A percentile compares a stretch with the other conserved stretches of the same genome.
These are phyloP conservation scores for Mycena belliarum DNA, from an alignment of 768 basidiomycete genomes.

Conservation along the genomic window DNA sequence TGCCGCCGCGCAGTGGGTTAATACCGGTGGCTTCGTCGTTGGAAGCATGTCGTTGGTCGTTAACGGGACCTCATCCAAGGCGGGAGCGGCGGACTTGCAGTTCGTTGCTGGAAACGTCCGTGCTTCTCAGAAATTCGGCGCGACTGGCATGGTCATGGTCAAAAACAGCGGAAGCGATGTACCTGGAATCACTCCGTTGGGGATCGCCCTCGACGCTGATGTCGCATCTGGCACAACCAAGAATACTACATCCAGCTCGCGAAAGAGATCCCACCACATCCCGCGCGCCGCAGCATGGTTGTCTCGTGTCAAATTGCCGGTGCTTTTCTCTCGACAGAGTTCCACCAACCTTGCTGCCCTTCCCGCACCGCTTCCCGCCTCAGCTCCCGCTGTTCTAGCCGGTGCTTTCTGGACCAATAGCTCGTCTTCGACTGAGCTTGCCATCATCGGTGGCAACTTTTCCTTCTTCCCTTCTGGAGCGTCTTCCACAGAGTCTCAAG, in stretches of 20 bases:
- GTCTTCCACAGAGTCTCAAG: constrained; percentile 44
- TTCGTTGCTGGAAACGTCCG: constrained; percentile 70
- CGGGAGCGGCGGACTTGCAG: constrained; percentile 52
- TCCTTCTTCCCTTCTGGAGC: constrained; percentile 48
- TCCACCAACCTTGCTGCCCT: constrained; percentile 47
- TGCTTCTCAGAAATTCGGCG: constrained; percentile 63
- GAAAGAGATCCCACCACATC: constrained; percentile 38
- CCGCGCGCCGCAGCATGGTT: constrained; percentile 49
- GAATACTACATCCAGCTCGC: constrained; percentile 33
- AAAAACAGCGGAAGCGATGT: constrained; percentile 60
- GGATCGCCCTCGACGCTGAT: constrained; percentile 51
- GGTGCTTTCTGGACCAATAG: constrained; percentile 90
- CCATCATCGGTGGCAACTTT: constrained; percentile 91
- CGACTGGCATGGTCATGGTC: constrained; percentile 78
- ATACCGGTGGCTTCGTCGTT: constrained; percentile 70
- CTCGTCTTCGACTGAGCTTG: constrained; percentile 60
- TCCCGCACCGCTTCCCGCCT: constrained; percentile 54
- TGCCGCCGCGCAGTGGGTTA: constrained; percentile 61
- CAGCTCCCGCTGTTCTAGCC: constrained; percentile 80
- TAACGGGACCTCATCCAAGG: constrained; percentile 64
- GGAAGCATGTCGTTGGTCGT: constrained; percentile 71
- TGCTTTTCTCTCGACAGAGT: constrained; percentile 56
- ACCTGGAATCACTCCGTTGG: constrained; percentile 63
- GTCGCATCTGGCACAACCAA: constrained; percentile 28
- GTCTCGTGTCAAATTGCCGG: constrained; percentile 44